These are phyloP conservation scores for Leptographium lundbergii DNA, from an alignment of 2,329 filamentous ascomycete species.

Conservation along the genomic window DNA sequence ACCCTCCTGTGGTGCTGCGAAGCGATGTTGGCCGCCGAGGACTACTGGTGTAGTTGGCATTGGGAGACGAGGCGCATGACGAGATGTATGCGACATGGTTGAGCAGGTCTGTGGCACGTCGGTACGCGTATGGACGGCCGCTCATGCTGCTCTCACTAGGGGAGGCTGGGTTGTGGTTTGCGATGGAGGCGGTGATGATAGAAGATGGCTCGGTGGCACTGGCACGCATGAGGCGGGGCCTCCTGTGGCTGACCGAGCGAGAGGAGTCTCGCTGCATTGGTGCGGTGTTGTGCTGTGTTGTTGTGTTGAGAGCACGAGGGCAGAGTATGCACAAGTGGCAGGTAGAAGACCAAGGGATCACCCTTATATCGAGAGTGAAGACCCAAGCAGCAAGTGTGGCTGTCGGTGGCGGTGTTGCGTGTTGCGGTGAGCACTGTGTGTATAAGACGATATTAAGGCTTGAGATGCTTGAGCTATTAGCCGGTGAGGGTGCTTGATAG, in stretches of 20 bases:
- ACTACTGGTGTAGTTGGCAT: neutral
- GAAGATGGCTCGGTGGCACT: slow-evolving; percentile 45
- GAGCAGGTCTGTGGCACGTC: slow-evolving; percentile 41
- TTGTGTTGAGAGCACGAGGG: neutral
- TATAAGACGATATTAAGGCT: too few species aligned
- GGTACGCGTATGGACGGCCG: slow-evolving; percentile 11
- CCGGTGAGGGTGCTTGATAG: neutral
- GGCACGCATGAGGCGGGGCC: slow-evolving; percentile 41
- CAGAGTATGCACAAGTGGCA: neutral
- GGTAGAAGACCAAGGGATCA: neutral
- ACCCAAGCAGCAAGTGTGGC: neutral
- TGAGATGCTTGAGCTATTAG: too few species aligned
- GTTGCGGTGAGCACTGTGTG: too few species aligned
- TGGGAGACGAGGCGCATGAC: slow-evolving; percentile 13
- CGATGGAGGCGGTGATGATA: slow-evolving; percentile 43
- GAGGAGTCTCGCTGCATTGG: slow-evolving; percentile 22
- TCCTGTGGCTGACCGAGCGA: slow-evolving; percentile 26
- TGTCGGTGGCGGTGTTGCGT: too few species aligned
- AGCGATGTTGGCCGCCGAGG: neutral
- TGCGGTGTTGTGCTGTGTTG: neutral
- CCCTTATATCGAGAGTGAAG: neutral
- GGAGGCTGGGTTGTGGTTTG: slow-evolving; percentile 30
- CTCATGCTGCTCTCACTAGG: neutral
- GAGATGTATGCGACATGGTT: slow-evolving; percentile 38
- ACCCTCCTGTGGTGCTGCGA: neutral